Percentiles rank a stretch among this genome's conserved stretches.
These are phyloP conservation scores for Eucalyptus tenuipes DNA, from an alignment of 345 rosid genomes.

Conservation along the genomic window DNA sequence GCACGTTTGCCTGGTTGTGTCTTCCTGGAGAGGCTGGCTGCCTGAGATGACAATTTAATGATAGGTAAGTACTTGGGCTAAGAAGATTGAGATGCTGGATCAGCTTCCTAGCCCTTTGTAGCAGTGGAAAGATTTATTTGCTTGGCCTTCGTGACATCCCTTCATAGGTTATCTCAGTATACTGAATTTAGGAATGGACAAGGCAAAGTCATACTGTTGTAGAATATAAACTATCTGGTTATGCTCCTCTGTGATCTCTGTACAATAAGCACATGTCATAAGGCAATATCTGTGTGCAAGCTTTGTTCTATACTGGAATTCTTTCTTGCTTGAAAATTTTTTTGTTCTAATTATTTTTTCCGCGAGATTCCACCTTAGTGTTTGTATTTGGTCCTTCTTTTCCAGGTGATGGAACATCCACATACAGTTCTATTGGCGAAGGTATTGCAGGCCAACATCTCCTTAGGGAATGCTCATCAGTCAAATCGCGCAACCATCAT, in stretches of 20 bases:
- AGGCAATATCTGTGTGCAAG: background rate
- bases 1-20: background rate
- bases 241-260: background rate
- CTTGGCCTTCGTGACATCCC: background rate
- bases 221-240: background rate
- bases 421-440: constrained; percentile 68
- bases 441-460: constrained; percentile 54
- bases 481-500: constrained; percentile 4
- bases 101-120: background rate
- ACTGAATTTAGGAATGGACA: background rate
- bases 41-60: background rate
- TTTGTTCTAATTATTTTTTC: background rate
- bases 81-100: background rate
- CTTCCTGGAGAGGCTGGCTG: background rate
- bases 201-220: background rate
- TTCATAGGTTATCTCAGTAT: background rate
- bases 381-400: background rate
- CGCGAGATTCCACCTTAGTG: background rate
- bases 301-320: background rate
- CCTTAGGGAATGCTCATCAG: constrained; percentile 50
- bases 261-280: background rate
- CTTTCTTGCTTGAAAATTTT: background rate
- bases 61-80: background rate
- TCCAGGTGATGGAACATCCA: constrained; percentile 87
- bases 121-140: background rate